Percentiles rank a stretch among this genome's conserved stretches.
Evolutionary conservation across 2,329 filamentous ascomycete species (phyloP).

Genomic region (Fusarium citri): DNA sequence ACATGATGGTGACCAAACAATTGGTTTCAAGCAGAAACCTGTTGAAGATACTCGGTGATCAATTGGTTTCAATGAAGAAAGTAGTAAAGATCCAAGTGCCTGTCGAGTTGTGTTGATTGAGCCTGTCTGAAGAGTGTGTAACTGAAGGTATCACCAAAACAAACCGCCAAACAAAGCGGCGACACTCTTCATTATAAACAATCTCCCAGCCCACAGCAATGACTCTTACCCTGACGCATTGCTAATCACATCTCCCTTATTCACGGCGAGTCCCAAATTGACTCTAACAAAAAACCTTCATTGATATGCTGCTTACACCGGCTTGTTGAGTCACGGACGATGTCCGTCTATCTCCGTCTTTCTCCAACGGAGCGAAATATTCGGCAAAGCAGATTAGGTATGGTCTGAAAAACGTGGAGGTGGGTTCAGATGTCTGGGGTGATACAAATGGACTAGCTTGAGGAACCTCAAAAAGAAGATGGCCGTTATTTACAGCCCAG

Average conservation of each 20-base stretch:
- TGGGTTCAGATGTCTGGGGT: not conserved
- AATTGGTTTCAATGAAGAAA: not conserved
- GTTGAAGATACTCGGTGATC: not conserved
- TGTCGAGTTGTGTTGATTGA: not conserved
- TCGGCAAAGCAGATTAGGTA: slow-evolving; percentile 42
- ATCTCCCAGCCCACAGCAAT: slow-evolving; percentile 1
- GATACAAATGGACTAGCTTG: not conserved
- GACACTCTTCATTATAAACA: slow-evolving; percentile 28
- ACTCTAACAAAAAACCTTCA: not conserved
- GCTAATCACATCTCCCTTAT: slow-evolving; percentile 10
- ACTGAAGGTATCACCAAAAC: slow-evolving; percentile 6
- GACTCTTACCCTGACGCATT: slow-evolving; percentile 22
- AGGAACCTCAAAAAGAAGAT: not conserved
- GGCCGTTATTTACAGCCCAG: not conserved
- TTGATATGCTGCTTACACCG: not conserved
- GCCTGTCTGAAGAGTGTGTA: not conserved
- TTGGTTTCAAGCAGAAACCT: not conserved
- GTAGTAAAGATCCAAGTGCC: not conserved
- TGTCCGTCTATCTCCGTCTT: slow-evolving; percentile 8
- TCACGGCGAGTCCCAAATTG: slow-evolving; percentile 11
- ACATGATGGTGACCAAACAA: slow-evolving; percentile 25
- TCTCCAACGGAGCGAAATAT: not conserved
- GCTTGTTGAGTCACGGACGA: slow-evolving; percentile 35
- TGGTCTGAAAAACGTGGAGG: slow-evolving; percentile 22
- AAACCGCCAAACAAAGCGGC: slow-evolving; percentile 5